Evolutionary conservation across 805 yeast species (phyloP), one percentile per base, ranked within the genome.

Genomic region (Wickerhamiella bombiphila): DNA sequence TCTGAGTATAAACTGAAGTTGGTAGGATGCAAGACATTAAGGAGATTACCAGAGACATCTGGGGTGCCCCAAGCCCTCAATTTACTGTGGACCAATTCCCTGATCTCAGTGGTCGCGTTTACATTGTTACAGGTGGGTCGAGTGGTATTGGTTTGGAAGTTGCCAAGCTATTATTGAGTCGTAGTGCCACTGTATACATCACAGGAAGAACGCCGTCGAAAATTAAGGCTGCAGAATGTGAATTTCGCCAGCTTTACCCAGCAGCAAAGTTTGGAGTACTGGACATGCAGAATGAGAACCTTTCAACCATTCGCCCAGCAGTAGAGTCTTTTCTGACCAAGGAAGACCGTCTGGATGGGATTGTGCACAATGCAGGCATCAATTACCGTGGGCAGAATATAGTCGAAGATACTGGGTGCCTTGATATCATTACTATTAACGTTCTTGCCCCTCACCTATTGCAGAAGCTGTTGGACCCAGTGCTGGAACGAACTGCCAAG

Each of bases 361-460:
- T 63, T 18, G 51, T 66, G 24, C 60, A 63, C 44, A 68, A 67
- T 47, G 53, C 53, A 4, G 53, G 52, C 13, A 46, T 43, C 32
- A 48, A 45, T 32, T 46, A 42, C 39, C 39, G 44, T 14, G 50
- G 50, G 5, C 39, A 40, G 29, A 39, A 42, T 29, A 22, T 33
- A 8, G 11, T 42, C 2, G 38, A 33, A 34, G 39, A 35, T 11
- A 29, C 11, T 4, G 44, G 43, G 3, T 28, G 30, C 6, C 36
- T 45, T 15, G 63, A 57, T 37, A 71, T 68, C 35, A 38, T 62
- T 18, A 68, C 64, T 37, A 57, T 68, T 37, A 70, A 69, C 46
- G 63, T 51, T 5, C 42, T 71, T 6, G 71, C 68, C 3, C 69
- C 67, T 22, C 65, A 60, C 32, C 46, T 68, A 17, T 49, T 70